Conservation (phyloP, 371 early-diverging fungal genomes). For the Apophysomyces trapeziformis region DNA sequence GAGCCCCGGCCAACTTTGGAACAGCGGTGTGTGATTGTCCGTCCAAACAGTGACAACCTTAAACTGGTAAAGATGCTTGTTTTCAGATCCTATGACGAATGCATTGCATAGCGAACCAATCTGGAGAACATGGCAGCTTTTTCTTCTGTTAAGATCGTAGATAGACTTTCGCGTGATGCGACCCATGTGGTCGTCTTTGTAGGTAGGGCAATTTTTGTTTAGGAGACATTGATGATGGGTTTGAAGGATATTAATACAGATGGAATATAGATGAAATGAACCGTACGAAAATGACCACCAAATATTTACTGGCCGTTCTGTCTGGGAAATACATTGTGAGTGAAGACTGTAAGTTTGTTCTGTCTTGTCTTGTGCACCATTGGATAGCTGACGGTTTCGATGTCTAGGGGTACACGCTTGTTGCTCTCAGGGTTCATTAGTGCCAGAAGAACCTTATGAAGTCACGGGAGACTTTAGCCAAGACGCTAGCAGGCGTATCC, state of each 20-base stretch:
- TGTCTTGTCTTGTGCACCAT: neutral
- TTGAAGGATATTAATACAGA: neutral
- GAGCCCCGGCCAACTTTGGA: neutral
- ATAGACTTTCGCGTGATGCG: neutral
- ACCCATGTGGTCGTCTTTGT: neutral
- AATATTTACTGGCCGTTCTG: constrained; percentile 10
- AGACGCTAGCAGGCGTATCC: neutral
- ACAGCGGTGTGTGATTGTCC: neutral
- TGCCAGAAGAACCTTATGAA: constrained; percentile 13
- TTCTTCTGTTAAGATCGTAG: neutral
- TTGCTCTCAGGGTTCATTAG: neutral
- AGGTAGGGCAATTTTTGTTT: neutral
- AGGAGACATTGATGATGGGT: neutral
- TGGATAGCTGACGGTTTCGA: neutral
- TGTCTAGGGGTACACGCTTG: constrained; percentile 12
- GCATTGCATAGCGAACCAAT: neutral
- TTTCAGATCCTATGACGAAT: neutral
- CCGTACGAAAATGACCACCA: constrained; percentile 4
- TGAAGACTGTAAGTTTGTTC: constrained; percentile 1
- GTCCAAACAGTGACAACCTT: neutral
- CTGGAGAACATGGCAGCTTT: neutral
- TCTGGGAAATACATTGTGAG: constrained; percentile 8
- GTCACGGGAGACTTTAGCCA: constrained; percentile 8
- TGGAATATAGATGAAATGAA: neutral
- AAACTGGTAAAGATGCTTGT: neutral